Conservation (phyloP, 306 rosid species). For the Erythrophleum fordii region DNA sequence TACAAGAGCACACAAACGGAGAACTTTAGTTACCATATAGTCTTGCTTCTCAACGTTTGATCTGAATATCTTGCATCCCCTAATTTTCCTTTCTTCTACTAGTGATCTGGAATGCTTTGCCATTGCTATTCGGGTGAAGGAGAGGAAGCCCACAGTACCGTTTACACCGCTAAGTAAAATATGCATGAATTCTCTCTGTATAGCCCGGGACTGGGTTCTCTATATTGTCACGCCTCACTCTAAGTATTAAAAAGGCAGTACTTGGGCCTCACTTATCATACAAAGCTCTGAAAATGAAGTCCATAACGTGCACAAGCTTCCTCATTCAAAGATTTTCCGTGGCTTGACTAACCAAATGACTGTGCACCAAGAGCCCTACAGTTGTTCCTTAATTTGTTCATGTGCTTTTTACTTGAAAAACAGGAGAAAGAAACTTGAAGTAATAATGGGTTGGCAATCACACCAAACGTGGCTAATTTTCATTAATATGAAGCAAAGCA, state of each 20-base stretch:
- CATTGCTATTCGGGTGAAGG: background rate
- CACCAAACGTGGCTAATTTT: background rate
- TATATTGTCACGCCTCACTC: background rate
- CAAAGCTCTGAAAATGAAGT: background rate
- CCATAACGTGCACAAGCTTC: background rate
- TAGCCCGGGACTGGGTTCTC: background rate
- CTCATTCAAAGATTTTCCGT: background rate
- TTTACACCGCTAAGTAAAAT: background rate
- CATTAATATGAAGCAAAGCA: background rate
- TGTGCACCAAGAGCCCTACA: background rate
- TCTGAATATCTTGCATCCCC: background rate
- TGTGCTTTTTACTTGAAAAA: slow-evolving; percentile 19
- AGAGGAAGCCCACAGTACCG: background rate
- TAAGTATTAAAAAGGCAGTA: background rate
- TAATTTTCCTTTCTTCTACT: background rate
- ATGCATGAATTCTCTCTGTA: background rate
- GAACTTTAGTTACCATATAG: background rate
- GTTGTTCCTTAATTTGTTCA: slow-evolving; percentile 11
- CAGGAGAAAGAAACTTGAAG: background rate
- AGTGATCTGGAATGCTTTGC: background rate
- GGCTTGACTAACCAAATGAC: background rate
- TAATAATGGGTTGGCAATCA: background rate
- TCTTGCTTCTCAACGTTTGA: background rate
- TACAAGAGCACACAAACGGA: background rate
- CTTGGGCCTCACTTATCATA: background rate